phyloP scores from a whole-genome alignment of 164 flowering plant genomes.

The Brasenia schreberi region DNA sequence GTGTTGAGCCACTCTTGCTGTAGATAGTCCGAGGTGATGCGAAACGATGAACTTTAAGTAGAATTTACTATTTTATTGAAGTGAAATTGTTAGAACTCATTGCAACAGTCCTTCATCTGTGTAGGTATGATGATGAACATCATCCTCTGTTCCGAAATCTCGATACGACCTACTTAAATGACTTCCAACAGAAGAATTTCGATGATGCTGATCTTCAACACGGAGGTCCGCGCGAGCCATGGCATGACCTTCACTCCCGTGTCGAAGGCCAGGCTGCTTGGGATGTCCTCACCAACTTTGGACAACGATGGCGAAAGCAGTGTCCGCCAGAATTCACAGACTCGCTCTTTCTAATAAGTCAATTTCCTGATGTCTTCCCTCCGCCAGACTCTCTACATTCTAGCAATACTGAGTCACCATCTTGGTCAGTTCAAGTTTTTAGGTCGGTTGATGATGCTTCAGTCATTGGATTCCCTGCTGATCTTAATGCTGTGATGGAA shows the following conservation, averaged over 20 bases:
- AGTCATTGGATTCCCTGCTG: slow-evolving; percentile 31
- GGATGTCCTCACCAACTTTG: slow-evolving; percentile 67
- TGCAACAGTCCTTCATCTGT: too few species aligned
- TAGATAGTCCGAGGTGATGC: too few species aligned
- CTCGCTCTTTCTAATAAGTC: slow-evolving; percentile 7
- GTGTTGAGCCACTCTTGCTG: too few species aligned
- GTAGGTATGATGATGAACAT: slow-evolving; percentile 36
- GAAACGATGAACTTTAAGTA: too few species aligned
- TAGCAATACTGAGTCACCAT: slow-evolving; percentile 14
- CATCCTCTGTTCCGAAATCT: slow-evolving; percentile 55
- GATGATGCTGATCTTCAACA: slow-evolving; percentile 32
- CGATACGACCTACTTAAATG: slow-evolving; percentile 28
- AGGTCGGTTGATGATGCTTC: slow-evolving; percentile 61
- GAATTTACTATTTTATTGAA: too few species aligned
- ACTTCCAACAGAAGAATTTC: slow-evolving; percentile 68
- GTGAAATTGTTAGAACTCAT: too few species aligned
- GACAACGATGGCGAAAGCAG: slow-evolving; percentile 57
- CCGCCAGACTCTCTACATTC: slow-evolving; percentile 17
- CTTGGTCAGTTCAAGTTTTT: slow-evolving; percentile 61
- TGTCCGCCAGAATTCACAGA: slow-evolving; percentile 9
- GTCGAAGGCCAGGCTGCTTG: slow-evolving; percentile 69
- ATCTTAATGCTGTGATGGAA: slow-evolving; percentile 17
- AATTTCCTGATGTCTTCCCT: slow-evolving; percentile 15
- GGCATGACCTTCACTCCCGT: slow-evolving; percentile 66
- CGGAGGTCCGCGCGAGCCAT: slow-evolving; percentile 80